Percentiles rank a stretch among this genome's conserved stretches.
These are phyloP conservation scores for Ramichloridium luteum DNA, from an alignment of 2,329 filamentous ascomycete species.

Conservation along the genomic window DNA sequence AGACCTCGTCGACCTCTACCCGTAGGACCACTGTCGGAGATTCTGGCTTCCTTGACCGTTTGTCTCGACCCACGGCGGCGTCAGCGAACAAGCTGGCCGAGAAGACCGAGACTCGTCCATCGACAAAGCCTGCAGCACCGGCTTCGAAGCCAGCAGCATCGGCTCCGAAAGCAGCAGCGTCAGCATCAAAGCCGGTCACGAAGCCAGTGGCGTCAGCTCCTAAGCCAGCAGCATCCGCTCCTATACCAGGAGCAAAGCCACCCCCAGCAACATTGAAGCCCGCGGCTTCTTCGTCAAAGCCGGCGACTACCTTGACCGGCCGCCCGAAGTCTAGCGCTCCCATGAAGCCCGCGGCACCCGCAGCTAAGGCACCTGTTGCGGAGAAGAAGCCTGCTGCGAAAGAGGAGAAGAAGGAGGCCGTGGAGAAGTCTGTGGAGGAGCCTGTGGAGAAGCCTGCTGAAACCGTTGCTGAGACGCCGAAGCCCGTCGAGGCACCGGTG, in stretches of 20 bases:
- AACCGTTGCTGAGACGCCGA: background rate
- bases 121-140: conserved; percentile 19
- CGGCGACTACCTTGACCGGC: conserved; percentile 3
- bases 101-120: conserved; percentile 37
- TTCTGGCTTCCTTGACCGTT: conserved; percentile 63
- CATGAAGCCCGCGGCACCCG: conserved; percentile 6
- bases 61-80: conserved; percentile 65
- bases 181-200: too few relatives aligned
- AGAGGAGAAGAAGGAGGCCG: conserved; percentile 1
- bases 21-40: conserved; percentile 43
- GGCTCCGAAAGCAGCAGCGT: too few relatives aligned
- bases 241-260: too few relatives aligned
- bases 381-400: conserved; percentile 1
- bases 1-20: conserved; percentile 28
- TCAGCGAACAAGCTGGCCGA: conserved; percentile 57
- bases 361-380: conserved; percentile 3
- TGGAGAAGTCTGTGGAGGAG: background rate
- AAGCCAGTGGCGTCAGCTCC: too few relatives aligned
- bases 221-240: too few relatives aligned
- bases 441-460: conserved; percentile 1
- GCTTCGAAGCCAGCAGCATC: conserved; percentile 2
- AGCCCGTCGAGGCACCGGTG: background rate
- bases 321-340: conserved; percentile 11
- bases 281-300: background rate
- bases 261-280: too few relatives aligned